Base-by-base conservation (phyloP, 129 eudicot genomes). In the Lactuca saligna region DNA sequence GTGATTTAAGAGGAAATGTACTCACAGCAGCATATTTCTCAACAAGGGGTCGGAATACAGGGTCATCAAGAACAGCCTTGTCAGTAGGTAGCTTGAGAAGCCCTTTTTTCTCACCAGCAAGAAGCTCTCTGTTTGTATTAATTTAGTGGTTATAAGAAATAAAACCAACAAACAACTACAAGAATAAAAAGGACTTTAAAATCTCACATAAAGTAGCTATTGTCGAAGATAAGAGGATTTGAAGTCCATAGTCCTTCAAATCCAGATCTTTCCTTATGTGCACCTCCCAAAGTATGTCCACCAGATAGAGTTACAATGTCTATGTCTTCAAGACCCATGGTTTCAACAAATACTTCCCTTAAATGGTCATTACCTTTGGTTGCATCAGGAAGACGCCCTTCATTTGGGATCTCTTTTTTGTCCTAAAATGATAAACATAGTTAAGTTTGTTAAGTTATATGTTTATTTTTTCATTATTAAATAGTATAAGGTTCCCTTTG, bases 261-360 rank as follows among this genome's bases (percentile, higher is more conserved):
- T 11, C 97, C 95, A 65, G 95, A 87, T 14, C 91, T 73, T 70
- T 90, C 97, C 79, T 85, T 87, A 62, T 90, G 97, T 64, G 87
- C 82, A 65, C 87, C 82, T 59, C 97, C 97, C 86, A 90, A 64
- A 51, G 97, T 90, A 33, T 90, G 97, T 42, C 86, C 95, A 74
- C 97, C 97, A 48, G 97, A 90, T 39, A 90, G 84, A 17, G 87
- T 87, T 38, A 90, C 97, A 56, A 90, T 87, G 66, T 90, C 97
- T 35, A 80, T 82, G 75, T 87, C 97, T 15, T 66, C 79, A 29
- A 90, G 81, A 55, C 97, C 91, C 97, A 90, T 90, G 73, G 83
- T 87, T 8, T 83, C 14, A 25, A 57, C 73, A 62, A 90, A 90
- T 7, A 87, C 83, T 14, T 85, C 80, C 75, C 97, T 84, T 69